Percentiles rank a stretch among this genome's conserved stretches.
Evolutionary conservation across 176 grass and related monocot species (phyloP).

Genomic region (Cymbopogon citratus): DNA sequence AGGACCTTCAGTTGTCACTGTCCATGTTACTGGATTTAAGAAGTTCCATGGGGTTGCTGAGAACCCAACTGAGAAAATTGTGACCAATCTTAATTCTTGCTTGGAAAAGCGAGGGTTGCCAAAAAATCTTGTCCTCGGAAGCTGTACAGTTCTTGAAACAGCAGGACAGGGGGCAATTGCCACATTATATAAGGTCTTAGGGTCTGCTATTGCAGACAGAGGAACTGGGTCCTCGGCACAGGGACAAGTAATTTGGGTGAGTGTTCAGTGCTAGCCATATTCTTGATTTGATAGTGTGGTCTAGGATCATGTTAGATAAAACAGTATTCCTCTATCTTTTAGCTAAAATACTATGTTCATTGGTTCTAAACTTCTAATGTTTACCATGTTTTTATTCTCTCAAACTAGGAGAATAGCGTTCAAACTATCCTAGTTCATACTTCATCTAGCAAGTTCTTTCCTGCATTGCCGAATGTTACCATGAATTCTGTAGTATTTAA

Average conservation of each 20-base stretch:
- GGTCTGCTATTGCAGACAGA: constrained; percentile 45
- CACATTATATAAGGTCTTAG: constrained; percentile 64
- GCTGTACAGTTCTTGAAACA: constrained; percentile 78
- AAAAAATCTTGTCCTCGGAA: constrained; percentile 77
- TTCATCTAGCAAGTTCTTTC: constrained; percentile 11
- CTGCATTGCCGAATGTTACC: neutral
- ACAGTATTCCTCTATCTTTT: neutral
- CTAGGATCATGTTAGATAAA: constrained; percentile 2
- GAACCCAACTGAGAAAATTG: constrained; percentile 92
- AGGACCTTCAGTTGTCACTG: constrained; percentile 74
- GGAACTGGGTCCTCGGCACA: constrained; percentile 41
- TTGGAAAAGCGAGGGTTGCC: constrained; percentile 82
- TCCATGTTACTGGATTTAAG: constrained; percentile 95
- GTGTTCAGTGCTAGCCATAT: constrained; percentile 38
- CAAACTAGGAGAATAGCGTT: neutral
- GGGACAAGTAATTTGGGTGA: constrained; percentile 78
- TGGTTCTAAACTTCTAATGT: too few species aligned
- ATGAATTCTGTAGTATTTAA: neutral
- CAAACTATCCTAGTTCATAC: neutral
- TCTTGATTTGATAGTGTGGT: constrained; percentile 17
- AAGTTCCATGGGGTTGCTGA: constrained; percentile 92
- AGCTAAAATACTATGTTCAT: constrained; percentile 4
- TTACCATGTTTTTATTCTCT: neutral
- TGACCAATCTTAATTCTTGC: constrained; percentile 58
- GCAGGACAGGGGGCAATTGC: constrained; percentile 73